Conservation (phyloP, 2,329 filamentous ascomycete genomes). For the Ophiocordyceps robertsii region DNA sequence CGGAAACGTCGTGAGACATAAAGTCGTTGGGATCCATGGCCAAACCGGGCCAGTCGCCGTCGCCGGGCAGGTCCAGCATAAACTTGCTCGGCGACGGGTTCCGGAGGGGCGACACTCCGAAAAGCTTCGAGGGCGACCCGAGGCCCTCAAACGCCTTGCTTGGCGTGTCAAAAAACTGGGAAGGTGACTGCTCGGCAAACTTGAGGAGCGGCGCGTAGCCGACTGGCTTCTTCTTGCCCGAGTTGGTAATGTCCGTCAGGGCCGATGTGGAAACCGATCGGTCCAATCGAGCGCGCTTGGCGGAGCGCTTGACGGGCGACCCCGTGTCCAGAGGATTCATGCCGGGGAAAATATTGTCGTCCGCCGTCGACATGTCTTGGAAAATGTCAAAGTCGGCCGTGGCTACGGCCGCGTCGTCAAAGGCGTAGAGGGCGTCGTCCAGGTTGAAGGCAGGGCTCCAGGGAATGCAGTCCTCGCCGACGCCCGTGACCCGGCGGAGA, state of each 20-base stretch:
- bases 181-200: slow-evolving; percentile 25
- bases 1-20: slow-evolving; percentile 30
- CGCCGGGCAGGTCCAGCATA: slow-evolving; percentile 19
- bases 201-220: slow-evolving; percentile 38
- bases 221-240: slow-evolving; percentile 34
- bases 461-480: slow-evolving; percentile 33
- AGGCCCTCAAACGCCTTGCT: slow-evolving; percentile 43
- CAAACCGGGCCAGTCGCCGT: slow-evolving; percentile 24
- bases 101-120: slow-evolving; percentile 19
- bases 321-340: slow-evolving; percentile 38
- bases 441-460: slow-evolving; percentile 58
- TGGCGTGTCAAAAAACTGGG: slow-evolving; percentile 36
- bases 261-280: slow-evolving; percentile 49
- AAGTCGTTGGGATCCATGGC: slow-evolving; percentile 26
- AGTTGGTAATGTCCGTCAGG: slow-evolving; percentile 46
- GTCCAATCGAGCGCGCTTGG: slow-evolving; percentile 46
- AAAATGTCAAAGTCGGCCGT: slow-evolving; percentile 52
- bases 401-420: slow-evolving; percentile 34
- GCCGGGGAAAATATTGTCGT: slow-evolving; percentile 17
- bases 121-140: slow-evolving; percentile 41
- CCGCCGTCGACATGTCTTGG: slow-evolving; percentile 20
- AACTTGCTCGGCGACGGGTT: slow-evolving; percentile 39
- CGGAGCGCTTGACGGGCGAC: slow-evolving; percentile 54
- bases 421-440: slow-evolving; percentile 39
- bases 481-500: slow-evolving; percentile 30